A percentile compares a stretch with the other conserved stretches of the same genome.
phyloP scores from a whole-genome alignment of 192 early-diverging fungal species.

The Coemansia sp. region DNA sequence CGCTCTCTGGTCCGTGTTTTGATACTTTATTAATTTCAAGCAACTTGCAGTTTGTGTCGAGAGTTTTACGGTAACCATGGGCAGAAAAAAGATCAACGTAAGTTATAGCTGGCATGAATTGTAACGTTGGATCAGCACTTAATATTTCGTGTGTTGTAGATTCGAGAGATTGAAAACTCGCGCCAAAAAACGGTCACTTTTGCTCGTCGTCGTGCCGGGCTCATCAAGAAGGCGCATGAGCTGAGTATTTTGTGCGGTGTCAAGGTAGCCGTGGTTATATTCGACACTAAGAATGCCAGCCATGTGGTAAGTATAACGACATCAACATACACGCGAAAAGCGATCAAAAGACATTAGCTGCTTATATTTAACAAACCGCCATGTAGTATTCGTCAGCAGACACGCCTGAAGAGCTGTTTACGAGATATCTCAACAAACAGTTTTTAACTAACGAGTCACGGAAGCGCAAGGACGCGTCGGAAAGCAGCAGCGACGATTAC shows the following conservation, averaged over 20 bases:
- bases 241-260: slow-evolving; percentile 53
- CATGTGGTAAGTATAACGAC: slow-evolving; percentile 36
- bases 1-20: too few relatives aligned
- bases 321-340: background rate
- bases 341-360: too few relatives aligned
- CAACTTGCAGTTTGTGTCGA: background rate
- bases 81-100: slow-evolving; percentile 57
- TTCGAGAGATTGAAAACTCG: slow-evolving; percentile 53
- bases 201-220: slow-evolving; percentile 51
- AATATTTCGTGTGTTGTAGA: slow-evolving; percentile 17
- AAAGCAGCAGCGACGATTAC: background rate
- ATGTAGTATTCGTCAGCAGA: slow-evolving; percentile 46
- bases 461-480: slow-evolving; percentile 43
- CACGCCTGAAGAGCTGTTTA: slow-evolving; percentile 41
- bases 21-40: too few relatives aligned
- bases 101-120: background rate
- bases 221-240: slow-evolving; percentile 59
- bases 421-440: slow-evolving; percentile 53
- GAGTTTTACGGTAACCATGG: slow-evolving; percentile 23
- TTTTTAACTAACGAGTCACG: slow-evolving; percentile 55
- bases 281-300: slow-evolving; percentile 55
- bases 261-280: slow-evolving; percentile 53
- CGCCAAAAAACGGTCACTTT: slow-evolving; percentile 54
- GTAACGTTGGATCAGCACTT: background rate
- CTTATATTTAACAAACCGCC: too few relatives aligned